Percentiles rank a stretch among this genome's conserved stretches.
Conservation (phyloP, 805 yeast species). For the Starmerella scarabaei region DNA sequence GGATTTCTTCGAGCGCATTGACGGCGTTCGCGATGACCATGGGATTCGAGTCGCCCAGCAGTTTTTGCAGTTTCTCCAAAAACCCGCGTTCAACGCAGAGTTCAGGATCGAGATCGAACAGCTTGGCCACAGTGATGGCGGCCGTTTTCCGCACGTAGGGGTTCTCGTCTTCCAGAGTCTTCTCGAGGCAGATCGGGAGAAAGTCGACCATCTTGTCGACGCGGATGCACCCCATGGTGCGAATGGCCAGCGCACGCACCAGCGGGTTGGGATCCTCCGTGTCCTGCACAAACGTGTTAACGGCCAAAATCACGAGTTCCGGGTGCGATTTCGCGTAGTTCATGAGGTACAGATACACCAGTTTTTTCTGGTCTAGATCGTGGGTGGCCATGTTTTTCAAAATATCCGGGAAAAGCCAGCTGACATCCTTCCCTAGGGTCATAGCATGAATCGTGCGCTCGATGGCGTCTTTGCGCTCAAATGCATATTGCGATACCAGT, state of each 20-base stretch:
- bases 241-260: slow-evolving; percentile 86
- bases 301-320: slow-evolving; percentile 88
- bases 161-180: slow-evolving; percentile 80
- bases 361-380: slow-evolving; percentile 90
- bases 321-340: slow-evolving; percentile 96
- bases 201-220: slow-evolving; percentile 93
- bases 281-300: slow-evolving; percentile 89
- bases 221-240: slow-evolving; percentile 97
- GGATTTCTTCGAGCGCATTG: slow-evolving; percentile 72
- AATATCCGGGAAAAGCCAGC: slow-evolving; percentile 88
- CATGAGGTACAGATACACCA: slow-evolving; percentile 89
- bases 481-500: slow-evolving; percentile 85
- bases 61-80: slow-evolving; percentile 46
- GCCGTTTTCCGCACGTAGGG: slow-evolving; percentile 98
- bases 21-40: slow-evolving; percentile 96
- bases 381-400: slow-evolving; percentile 92
- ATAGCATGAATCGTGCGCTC: slow-evolving; percentile 94
- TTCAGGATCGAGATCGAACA: slow-evolving; percentile 71
- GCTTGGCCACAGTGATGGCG: slow-evolving; percentile 89
- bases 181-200: slow-evolving; percentile 75
- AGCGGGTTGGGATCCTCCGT: slow-evolving; percentile 94
- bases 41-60: slow-evolving; percentile 80
- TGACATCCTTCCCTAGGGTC: slow-evolving; percentile 96
- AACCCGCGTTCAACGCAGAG: slow-evolving; percentile 83
- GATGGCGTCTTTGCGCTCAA: slow-evolving; percentile 84